phyloP scores from a whole-genome alignment of 352 stramenopile species.

The Ochromonadaceae sp. region DNA sequence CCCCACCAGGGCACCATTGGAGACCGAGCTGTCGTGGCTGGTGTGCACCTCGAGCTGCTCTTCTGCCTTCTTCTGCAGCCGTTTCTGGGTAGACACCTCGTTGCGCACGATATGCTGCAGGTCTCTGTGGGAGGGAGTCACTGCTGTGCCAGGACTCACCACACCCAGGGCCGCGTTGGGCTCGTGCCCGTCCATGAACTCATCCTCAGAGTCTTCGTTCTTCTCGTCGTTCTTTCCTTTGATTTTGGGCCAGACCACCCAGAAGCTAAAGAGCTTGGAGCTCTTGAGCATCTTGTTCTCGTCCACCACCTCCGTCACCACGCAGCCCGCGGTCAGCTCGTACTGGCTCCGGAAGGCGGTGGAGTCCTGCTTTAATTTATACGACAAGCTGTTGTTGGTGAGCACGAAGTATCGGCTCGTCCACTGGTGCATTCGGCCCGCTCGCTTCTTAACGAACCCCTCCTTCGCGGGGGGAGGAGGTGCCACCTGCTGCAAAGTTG shows the following conservation, averaged over 20 bases:
- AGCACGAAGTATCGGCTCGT: slow-evolving; percentile 3
- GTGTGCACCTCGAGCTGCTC: slow-evolving; percentile 2
- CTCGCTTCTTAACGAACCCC: slow-evolving; percentile 12
- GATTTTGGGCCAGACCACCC: slow-evolving; percentile 10
- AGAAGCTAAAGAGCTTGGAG: slow-evolving; percentile 11
- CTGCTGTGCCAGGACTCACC: background rate
- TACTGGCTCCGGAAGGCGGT: background rate
- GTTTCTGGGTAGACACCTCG: background rate
- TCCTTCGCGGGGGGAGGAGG: slow-evolving; percentile 4
- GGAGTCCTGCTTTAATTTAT: background rate
- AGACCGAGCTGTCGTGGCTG: background rate
- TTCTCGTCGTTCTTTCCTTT: background rate
- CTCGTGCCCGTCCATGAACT: no score
- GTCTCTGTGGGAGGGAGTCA: background rate
- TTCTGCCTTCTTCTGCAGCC: background rate
- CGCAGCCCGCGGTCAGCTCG: background rate
- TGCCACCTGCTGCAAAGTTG: no score
- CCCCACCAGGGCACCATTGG: background rate
- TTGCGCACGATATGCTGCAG: slow-evolving; percentile 8
- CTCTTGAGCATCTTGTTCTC: background rate
- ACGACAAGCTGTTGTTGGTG: background rate
- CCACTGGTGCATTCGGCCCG: background rate
- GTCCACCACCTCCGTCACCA: slow-evolving; percentile 2
- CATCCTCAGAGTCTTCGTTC: background rate
- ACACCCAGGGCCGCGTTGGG: no score